Conservation (phyloP, 768 basidiomycete genomes). For the Steccherinum ochraceum region DNA sequence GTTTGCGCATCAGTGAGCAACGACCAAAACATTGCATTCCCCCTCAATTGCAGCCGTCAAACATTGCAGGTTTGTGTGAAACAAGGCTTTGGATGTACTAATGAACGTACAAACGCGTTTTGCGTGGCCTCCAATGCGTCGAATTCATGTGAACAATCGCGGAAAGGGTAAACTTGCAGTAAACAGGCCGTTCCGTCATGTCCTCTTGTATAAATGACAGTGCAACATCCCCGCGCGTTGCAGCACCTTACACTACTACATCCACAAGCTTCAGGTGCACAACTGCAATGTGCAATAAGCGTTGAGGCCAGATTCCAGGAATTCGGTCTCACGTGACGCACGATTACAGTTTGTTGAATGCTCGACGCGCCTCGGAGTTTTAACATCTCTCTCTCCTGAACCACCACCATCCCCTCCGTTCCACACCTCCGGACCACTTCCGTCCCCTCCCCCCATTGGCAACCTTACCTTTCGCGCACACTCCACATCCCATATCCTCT, state of each 20-base stretch:
- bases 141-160: background rate
- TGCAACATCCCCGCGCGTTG: background rate
- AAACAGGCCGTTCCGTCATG: background rate
- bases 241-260: background rate
- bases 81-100: background rate
- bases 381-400: conserved; percentile 30
- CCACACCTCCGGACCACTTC: conserved; percentile 16
- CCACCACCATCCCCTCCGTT: conserved; percentile 39
- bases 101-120: background rate
- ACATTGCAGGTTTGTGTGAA: too few relatives aligned
- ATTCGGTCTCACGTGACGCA: conserved; percentile 24
- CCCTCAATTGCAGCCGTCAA: background rate
- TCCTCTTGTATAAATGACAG: background rate
- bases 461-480: background rate
- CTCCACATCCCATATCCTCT: conserved; percentile 13
- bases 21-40: conserved; percentile 7
- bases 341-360: conserved; percentile 29
- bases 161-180: background rate
- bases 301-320: background rate
- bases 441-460: conserved; percentile 14
- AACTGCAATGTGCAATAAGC: background rate
- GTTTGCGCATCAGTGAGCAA: conserved; percentile 11
- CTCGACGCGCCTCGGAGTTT: conserved; percentile 28
- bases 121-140: background rate
- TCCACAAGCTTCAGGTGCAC: background rate